Evolutionary conservation across 176 grass and related monocot genomes (phyloP).

Genomic region (Stipa capillata): DNA sequence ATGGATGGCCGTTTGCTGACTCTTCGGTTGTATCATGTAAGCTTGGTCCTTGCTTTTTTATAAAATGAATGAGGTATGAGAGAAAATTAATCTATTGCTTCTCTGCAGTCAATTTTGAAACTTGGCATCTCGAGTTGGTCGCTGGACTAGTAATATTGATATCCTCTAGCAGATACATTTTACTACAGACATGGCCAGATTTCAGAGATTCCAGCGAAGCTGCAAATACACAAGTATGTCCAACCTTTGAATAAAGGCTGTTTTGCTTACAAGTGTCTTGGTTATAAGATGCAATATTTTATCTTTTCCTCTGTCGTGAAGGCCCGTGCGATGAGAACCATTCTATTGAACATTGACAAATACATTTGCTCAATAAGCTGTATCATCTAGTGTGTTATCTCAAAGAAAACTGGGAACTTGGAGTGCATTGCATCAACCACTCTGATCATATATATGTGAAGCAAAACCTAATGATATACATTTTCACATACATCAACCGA

Average conservation of each 20-base stretch:
- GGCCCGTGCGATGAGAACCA: not conserved
- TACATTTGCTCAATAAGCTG: not conserved
- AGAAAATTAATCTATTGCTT: not conserved
- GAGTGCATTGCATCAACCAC: not conserved
- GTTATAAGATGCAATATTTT: not conserved
- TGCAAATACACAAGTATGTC: conserved; percentile 69
- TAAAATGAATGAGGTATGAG: not conserved
- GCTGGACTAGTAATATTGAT: conserved; percentile 60
- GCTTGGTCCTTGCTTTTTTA: not conserved
- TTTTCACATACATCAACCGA: not conserved
- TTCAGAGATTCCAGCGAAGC: conserved; percentile 81
- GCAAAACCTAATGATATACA: not conserved
- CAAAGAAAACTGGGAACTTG: not conserved
- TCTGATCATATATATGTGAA: not conserved
- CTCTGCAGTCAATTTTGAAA: conserved; percentile 72
- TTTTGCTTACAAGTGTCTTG: not conserved
- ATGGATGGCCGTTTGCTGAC: conserved; percentile 56
- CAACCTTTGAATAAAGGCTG: not conserved
- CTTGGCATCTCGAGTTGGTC: conserved; percentile 70
- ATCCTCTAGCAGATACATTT: conserved; percentile 57
- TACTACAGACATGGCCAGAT: conserved; percentile 72
- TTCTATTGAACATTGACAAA: not conserved
- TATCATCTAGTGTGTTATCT: not conserved
- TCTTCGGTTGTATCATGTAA: conserved; percentile 50
- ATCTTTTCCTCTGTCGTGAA: not conserved